Evolutionary conservation across 176 grass and related monocot genomes (phyloP), one percentile per base, ranked within the genome.

Genomic region (Musa troglodytarum): DNA sequence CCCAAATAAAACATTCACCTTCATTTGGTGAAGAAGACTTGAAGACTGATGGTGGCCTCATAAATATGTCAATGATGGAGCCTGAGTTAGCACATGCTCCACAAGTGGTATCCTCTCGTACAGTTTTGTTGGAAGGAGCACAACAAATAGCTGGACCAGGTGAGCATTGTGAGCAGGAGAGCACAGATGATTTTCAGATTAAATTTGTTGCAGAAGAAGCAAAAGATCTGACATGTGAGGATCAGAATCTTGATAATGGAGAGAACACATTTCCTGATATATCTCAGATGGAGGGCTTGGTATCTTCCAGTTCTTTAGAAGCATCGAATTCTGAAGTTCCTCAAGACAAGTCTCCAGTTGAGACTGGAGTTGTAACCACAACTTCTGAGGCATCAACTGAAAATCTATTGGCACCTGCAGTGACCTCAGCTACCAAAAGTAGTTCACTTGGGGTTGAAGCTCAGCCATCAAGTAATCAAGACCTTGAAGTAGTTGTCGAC

Each of bases 1-100:
- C 89, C 57, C 89, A 88, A 69, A 56, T 82, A 66, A 92, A 92
- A 84, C 58, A 81, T 70, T 92, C 93, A 50, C 93, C 89, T 50
- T 82, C 78, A 71, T 76, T 64, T 80, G 89, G 80, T 76, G 87
- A 92, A 75, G 89, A 90, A 78, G 76, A 58, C 73, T 57, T 69
- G 55, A 92, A 88, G 78, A 50, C 68, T 73, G 80, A 85, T 74
- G 85, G 78, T 85, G 11, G 55, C 17, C 11, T 15, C 13, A 1
- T 62, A 17, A 17, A 43, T 4, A 43, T 43, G 34, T 43, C 34
- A 43, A 43, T 4, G 34, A 43, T 43, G 34, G 34, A 43, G 34
- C 34, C 34, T 43, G 34, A 43, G 34, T 43, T 43, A 43, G 34
- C 34, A 43, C 34, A 43, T 6, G 34, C 6, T 43, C 34, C 34